Percentiles rank a stretch among this genome's conserved stretches.
phyloP scores from a whole-genome alignment of 2,329 filamentous ascomycete genomes.

The Blastomyces parvus region DNA sequence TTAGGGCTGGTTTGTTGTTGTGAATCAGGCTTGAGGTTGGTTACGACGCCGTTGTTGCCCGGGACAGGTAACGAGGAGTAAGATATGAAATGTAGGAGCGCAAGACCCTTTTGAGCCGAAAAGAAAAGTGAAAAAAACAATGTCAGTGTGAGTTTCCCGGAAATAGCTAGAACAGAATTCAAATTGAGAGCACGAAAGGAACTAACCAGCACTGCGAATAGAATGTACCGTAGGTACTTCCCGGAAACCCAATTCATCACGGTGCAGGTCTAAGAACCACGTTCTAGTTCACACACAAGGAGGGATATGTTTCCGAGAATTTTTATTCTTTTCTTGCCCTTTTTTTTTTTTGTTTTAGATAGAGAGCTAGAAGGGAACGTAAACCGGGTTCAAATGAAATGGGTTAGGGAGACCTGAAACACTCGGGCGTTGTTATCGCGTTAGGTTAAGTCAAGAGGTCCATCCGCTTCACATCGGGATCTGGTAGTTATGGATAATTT shows the following conservation, averaged over 20 bases:
- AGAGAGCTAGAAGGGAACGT: background rate
- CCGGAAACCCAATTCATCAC: conserved; percentile 15
- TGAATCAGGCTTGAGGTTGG: conserved; percentile 6
- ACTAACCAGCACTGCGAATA: conserved; percentile 74
- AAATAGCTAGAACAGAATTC: background rate
- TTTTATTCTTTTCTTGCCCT: background rate
- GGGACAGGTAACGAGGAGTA: conserved; percentile 40
- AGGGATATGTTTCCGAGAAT: background rate
- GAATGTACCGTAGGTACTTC: conserved; percentile 50
- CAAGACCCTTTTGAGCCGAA: conserved; percentile 37
- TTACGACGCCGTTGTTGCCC: conserved; percentile 14
- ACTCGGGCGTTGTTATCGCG: background rate
- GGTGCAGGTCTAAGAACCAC: background rate
- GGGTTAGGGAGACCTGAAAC: background rate
- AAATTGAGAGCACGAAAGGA: background rate
- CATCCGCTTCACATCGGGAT: background rate
- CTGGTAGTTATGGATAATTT: background rate
- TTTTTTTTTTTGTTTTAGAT: background rate
- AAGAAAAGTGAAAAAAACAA: background rate
- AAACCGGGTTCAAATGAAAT: background rate
- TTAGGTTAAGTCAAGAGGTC: background rate
- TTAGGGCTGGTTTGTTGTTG: background rate
- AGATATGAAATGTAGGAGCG: conserved; percentile 72
- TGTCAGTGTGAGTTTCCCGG: conserved; percentile 15
- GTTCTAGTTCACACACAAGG: background rate